A percentile compares a stretch with the other conserved stretches of the same genome.
These are phyloP conservation scores for Canariomyces notabilis DNA, from an alignment of 2,329 filamentous ascomycete genomes.

Conservation along the genomic window DNA sequence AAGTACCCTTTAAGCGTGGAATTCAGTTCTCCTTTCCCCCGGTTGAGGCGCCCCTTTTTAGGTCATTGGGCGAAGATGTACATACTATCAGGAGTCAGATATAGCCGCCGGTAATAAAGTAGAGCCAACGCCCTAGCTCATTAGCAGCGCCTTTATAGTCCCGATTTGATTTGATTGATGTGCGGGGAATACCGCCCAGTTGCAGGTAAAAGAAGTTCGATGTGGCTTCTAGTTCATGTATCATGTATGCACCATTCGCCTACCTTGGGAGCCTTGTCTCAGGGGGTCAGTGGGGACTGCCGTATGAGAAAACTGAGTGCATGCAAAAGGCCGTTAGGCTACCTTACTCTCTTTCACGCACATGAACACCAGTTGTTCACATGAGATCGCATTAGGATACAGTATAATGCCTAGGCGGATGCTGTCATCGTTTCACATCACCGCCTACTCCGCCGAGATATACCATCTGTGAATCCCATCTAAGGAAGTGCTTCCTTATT, in stretches of 20 bases:
- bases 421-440: neutral
- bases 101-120: slow-evolving; percentile 22
- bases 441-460: slow-evolving; percentile 13
- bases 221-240: too few species aligned
- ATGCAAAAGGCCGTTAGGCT: neutral
- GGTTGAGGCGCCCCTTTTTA: too few species aligned
- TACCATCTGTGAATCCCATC: slow-evolving; percentile 11
- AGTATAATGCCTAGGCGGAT: slow-evolving; percentile 2
- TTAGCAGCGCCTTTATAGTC: neutral
- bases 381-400: neutral
- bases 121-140: slow-evolving; percentile 1
- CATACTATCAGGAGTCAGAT: slow-evolving; percentile 6
- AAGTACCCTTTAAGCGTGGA: too few species aligned
- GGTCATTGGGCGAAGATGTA: too few species aligned
- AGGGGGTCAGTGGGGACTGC: neutral
- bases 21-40: too few species aligned
- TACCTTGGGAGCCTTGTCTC: too few species aligned
- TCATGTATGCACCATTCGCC: too few species aligned
- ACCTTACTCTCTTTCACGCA: neutral
- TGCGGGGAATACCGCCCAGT: slow-evolving; percentile 20
- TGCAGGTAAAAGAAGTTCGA: too few species aligned
- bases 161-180: slow-evolving; percentile 15
- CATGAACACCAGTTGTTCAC: neutral
- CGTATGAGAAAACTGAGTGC: neutral
- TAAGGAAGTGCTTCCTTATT: neutral